These are phyloP conservation scores for Neofusicoccum cordaticola DNA, from an alignment of 2,329 filamentous ascomycete species.

Conservation along the genomic window DNA sequence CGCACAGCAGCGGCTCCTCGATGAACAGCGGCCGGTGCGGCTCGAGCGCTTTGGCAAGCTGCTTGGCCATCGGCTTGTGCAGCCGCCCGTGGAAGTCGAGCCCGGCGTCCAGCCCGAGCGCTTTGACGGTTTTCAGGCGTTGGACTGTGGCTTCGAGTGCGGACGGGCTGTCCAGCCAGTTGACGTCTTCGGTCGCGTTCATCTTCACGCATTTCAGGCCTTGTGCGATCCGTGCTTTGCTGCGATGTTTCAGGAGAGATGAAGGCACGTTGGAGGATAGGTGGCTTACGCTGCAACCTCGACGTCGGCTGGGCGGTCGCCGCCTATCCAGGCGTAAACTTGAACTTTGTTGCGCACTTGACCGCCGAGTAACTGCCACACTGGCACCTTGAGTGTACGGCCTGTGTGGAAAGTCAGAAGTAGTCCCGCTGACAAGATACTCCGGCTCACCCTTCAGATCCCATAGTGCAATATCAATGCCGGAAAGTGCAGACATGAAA, in stretches of 20 bases:
- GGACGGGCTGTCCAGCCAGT: slow-evolving; percentile 71
- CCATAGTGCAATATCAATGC: slow-evolving; percentile 17
- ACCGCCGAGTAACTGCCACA: slow-evolving; percentile 10
- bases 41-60: slow-evolving; percentile 65
- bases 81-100: slow-evolving; percentile 76
- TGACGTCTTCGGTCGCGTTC: slow-evolving; percentile 74
- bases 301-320: slow-evolving; percentile 67
- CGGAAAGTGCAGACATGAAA: slow-evolving; percentile 16
- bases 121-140: slow-evolving; percentile 66
- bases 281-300: slow-evolving; percentile 56
- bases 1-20: slow-evolving; percentile 69
- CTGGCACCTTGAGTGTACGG: background rate
- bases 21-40: slow-evolving; percentile 71
- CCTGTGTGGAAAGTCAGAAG: background rate
- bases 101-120: slow-evolving; percentile 67
- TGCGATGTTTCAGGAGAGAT: slow-evolving; percentile 26
- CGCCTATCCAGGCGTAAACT: slow-evolving; percentile 64
- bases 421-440: slow-evolving; percentile 30
- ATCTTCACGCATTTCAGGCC: slow-evolving; percentile 70
- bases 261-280: slow-evolving; percentile 8
- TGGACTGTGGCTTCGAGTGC: slow-evolving; percentile 63
- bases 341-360: slow-evolving; percentile 6
- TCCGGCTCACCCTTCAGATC: slow-evolving; percentile 19
- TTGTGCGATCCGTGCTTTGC: slow-evolving; percentile 56
- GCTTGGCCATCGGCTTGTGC: slow-evolving; percentile 76